Percentiles rank a stretch among this genome's conserved stretches.
Conservation (phyloP, 345 rosid genomes). For the Gossypium longicalyx region DNA sequence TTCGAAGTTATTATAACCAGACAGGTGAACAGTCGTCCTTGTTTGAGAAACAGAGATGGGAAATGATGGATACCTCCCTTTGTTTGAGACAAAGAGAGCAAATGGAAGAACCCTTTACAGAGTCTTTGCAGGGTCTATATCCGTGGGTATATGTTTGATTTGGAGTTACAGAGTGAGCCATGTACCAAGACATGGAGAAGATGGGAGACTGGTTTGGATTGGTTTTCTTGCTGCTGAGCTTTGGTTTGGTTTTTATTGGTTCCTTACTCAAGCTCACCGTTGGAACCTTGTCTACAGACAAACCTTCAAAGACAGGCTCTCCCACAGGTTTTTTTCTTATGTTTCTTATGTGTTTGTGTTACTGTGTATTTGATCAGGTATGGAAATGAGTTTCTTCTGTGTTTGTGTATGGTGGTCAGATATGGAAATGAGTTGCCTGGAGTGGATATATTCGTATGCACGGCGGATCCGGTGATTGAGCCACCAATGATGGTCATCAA, state of each 20-base stretch:
- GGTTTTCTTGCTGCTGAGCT: constrained; percentile 46
- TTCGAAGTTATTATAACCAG: too few relatives aligned
- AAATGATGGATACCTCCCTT: constrained; percentile 6
- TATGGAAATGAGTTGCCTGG: constrained; percentile 30
- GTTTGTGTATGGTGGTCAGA: constrained; percentile 14
- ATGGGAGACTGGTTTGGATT: constrained; percentile 41
- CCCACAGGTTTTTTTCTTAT: constrained; percentile 27
- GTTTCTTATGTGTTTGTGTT: too few relatives aligned
- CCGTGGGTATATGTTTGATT: constrained; percentile 29
- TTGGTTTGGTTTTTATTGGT: constrained; percentile 48
- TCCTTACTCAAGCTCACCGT: constrained; percentile 35
- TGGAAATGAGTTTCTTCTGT: not conserved
- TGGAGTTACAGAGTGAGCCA: constrained; percentile 28
- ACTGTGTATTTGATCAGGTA: too few relatives aligned
- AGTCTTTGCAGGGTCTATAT: constrained; percentile 27
- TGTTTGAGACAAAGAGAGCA: constrained; percentile 36
- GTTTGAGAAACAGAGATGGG: constrained; percentile 10
- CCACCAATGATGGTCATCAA: constrained; percentile 47
- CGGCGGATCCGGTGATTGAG: constrained; percentile 48
- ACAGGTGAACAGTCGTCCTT: not conserved
- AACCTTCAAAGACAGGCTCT: constrained; percentile 46
- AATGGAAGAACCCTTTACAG: constrained; percentile 24
- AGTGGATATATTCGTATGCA: constrained; percentile 53
- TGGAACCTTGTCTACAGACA: constrained; percentile 33
- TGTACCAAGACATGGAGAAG: constrained; percentile 21